Evolutionary conservation across 2,329 filamentous ascomycete genomes (phyloP).

Genomic region (Rachicladosporium sp.): DNA sequence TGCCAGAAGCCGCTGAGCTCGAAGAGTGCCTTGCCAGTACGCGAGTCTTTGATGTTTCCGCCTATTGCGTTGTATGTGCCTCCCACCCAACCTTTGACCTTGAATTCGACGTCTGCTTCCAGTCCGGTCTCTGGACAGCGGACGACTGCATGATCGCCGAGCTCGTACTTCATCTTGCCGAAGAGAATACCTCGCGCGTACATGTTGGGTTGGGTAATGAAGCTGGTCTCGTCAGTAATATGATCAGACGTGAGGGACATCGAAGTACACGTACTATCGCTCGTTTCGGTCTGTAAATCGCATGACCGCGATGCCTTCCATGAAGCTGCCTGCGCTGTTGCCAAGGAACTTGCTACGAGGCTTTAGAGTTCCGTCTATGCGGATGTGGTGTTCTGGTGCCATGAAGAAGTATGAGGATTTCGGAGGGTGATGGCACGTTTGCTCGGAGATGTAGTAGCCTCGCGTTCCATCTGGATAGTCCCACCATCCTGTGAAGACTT

Average conservation of each 20-base stretch:
- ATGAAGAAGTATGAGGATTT: conserved; percentile 99
- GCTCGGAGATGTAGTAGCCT: conserved; percentile 93
- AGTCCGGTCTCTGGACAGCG: conserved; percentile 80
- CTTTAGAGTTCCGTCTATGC: conserved; percentile 91
- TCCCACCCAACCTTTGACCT: conserved; percentile 93
- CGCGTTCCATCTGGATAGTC: conserved; percentile 64
- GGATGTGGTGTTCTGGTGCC: conserved; percentile 83
- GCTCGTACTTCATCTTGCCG: conserved; percentile 98
- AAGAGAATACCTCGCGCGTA: conserved; percentile 94
- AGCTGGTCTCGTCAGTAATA: conserved; percentile 38
- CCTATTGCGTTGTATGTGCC: conserved; percentile 95
- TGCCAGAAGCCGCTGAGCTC: conserved; percentile 90
- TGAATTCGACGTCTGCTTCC: conserved; percentile 89
- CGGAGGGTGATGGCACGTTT: conserved; percentile 94
- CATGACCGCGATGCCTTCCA: conserved; percentile 91
- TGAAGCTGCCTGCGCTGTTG: conserved; percentile 93
- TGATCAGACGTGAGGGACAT: not conserved
- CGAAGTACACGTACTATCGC: conserved; percentile 57
- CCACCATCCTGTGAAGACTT: conserved; percentile 93
- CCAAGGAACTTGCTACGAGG: conserved; percentile 90
- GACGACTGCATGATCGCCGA: conserved; percentile 90
- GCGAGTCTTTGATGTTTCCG: conserved; percentile 77
- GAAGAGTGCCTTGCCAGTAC: conserved; percentile 71
- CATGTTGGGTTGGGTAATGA: conserved; percentile 96
- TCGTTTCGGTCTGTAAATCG: conserved; percentile 75